These are phyloP conservation scores for Lepidium sativum DNA, from an alignment of 345 rosid species.

Conservation along the genomic window DNA sequence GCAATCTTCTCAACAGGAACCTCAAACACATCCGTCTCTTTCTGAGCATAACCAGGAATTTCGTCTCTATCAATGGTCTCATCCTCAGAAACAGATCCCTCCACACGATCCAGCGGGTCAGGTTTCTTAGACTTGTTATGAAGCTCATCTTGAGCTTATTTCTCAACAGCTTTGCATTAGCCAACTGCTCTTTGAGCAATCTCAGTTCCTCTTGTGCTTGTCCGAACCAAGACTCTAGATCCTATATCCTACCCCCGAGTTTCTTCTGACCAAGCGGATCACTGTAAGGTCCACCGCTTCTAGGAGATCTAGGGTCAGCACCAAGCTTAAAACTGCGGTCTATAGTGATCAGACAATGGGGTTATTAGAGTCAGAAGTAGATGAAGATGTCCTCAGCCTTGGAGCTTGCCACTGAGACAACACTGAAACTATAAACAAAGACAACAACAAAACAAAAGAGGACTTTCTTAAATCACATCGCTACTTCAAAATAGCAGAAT, in stretches of 20 bases:
- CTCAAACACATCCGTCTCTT: conserved; percentile 72
- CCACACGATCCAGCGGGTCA: background rate
- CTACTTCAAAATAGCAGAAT: background rate
- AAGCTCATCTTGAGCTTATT: conserved; percentile 54
- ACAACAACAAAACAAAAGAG: no score
- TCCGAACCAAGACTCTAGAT: conserved; percentile 81
- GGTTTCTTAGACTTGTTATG: conserved; percentile 43
- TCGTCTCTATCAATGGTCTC: conserved; percentile 33
- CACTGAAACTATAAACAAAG: conserved; percentile 46
- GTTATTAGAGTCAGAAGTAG: conserved; percentile 51
- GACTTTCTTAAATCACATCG: background rate
- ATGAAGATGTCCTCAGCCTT: conserved; percentile 52
- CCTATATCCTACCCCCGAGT: conserved; percentile 72
- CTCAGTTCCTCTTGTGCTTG: conserved; percentile 88
- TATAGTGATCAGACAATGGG: conserved; percentile 37
- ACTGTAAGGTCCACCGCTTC: conserved; percentile 46
- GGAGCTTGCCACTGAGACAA: conserved; percentile 70
- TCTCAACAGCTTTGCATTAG: conserved; percentile 81
- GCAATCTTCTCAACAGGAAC: conserved; percentile 45
- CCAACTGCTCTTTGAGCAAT: conserved; percentile 64
- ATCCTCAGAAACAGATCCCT: conserved; percentile 16
- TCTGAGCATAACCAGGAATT: conserved; percentile 30
- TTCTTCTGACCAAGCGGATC: conserved; percentile 65
- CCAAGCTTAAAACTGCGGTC: conserved; percentile 64
- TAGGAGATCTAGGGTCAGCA: conserved; percentile 65